Conservation (phyloP, 2,329 filamentous ascomycete species). For the Pseudogymnoascus sp. region DNA sequence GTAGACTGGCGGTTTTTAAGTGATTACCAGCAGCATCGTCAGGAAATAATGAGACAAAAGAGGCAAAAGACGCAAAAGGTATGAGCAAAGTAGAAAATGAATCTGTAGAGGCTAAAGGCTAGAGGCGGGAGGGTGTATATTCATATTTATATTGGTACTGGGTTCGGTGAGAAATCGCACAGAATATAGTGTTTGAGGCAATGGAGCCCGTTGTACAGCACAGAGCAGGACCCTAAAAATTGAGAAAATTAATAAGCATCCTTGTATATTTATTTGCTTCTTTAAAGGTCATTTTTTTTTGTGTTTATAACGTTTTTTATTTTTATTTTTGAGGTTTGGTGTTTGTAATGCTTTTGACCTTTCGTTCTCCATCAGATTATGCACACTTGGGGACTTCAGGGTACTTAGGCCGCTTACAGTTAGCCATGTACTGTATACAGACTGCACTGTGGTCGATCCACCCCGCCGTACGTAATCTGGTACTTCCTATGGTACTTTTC, state of each 20-base stretch:
- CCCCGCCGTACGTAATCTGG: neutral
- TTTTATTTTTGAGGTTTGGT: neutral
- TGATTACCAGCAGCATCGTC: neutral
- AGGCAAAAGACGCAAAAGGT: too few relatives aligned
- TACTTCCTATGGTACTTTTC: neutral
- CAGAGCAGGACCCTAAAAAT: neutral
- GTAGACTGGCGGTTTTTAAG: neutral
- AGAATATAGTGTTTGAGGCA: neutral
- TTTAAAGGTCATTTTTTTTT: neutral
- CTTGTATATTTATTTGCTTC: neutral
- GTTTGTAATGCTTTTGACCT: neutral
- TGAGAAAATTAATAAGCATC: neutral
- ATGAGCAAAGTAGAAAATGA: neutral
- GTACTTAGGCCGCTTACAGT: neutral
- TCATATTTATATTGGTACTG: neutral
- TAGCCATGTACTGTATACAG: neutral
- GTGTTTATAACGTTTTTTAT: neutral
- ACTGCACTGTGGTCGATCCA: neutral
- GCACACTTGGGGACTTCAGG: neutral
- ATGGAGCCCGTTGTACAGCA: neutral
- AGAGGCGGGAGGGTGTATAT: neutral
- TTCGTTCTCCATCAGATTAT: neutral
- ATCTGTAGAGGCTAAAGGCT: neutral
- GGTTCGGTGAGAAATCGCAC: neutral
- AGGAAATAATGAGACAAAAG: neutral